Evolutionary conservation across 2,329 filamentous ascomycete genomes (phyloP).

Genomic region (Fusarium cicatricum): DNA sequence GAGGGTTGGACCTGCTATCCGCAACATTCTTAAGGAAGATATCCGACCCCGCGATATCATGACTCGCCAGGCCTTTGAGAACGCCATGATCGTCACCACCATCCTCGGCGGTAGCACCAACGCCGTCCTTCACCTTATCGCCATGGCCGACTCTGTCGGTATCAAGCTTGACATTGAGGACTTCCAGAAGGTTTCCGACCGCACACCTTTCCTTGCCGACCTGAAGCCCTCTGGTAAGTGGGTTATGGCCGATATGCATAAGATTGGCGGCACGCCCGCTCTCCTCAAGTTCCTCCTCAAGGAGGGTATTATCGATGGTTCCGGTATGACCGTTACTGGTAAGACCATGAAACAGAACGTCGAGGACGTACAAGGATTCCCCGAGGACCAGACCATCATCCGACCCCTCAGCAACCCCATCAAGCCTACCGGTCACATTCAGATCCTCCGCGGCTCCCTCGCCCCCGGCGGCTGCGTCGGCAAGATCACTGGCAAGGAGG

Average conservation of each 20-base stretch:
- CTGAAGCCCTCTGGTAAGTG: slow-evolving; percentile 88
- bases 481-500: slow-evolving; percentile 95
- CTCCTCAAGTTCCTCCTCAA: slow-evolving; percentile 89
- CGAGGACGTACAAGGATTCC: slow-evolving; percentile 75
- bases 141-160: slow-evolving; percentile 82
- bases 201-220: slow-evolving; percentile 81
- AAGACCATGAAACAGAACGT: slow-evolving; percentile 91
- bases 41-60: slow-evolving; percentile 81
- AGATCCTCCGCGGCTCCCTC: slow-evolving; percentile 86
- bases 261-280: slow-evolving; percentile 85
- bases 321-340: slow-evolving; percentile 84
- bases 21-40: slow-evolving; percentile 76
- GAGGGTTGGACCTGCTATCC: slow-evolving; percentile 75
- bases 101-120: slow-evolving; percentile 88
- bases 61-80: slow-evolving; percentile 82
- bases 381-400: slow-evolving; percentile 82
- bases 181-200: slow-evolving; percentile 83
- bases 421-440: slow-evolving; percentile 86
- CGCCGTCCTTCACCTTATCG: slow-evolving; percentile 84
- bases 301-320: slow-evolving; percentile 82
- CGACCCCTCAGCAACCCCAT: slow-evolving; percentile 82
- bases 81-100: slow-evolving; percentile 84
- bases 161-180: slow-evolving; percentile 86
- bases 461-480: slow-evolving; percentile 88
- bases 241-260: slow-evolving; percentile 84